Conservation (phyloP, 2,329 filamentous ascomycete genomes). For the Didymella pomorum region DNA sequence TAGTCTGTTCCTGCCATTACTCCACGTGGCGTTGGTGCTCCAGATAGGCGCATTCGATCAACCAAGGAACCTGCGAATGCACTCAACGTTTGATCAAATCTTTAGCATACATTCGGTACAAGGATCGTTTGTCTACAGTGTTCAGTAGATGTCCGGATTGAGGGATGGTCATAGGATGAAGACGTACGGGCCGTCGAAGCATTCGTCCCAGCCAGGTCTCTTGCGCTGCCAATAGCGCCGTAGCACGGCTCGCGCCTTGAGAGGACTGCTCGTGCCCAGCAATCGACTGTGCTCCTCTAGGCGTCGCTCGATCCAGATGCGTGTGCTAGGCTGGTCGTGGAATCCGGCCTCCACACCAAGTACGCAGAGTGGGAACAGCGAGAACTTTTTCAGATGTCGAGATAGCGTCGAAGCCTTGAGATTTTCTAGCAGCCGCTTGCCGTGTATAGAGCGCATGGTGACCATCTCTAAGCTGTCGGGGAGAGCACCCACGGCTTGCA, state of each 20-base stretch:
- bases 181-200: constrained; percentile 38
- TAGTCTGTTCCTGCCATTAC: too few species aligned
- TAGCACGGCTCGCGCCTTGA: constrained; percentile 35
- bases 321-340: constrained; percentile 21
- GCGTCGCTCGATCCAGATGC: constrained; percentile 32
- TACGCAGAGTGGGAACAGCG: constrained; percentile 39
- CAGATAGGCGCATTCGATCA: too few species aligned
- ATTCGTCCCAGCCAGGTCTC: constrained; percentile 39
- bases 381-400: constrained; percentile 24
- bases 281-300: constrained; percentile 27
- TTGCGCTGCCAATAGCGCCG: constrained; percentile 36
- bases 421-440: constrained; percentile 20
- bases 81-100: neutral
- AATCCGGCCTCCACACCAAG: constrained; percentile 39
- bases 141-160: constrained; percentile 2
- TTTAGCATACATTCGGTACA: constrained; percentile 4
- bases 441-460: constrained; percentile 26
- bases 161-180: constrained; percentile 29
- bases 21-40: too few species aligned
- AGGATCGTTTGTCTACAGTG: constrained; percentile 10
- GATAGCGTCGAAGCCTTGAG: constrained; percentile 21
- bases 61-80: too few species aligned
- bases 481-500: constrained; percentile 34
- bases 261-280: constrained; percentile 32
- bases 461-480: constrained; percentile 29